Conservation (phyloP, 1,284 basidiomycete genomes). For the Irpex sp. region DNA sequence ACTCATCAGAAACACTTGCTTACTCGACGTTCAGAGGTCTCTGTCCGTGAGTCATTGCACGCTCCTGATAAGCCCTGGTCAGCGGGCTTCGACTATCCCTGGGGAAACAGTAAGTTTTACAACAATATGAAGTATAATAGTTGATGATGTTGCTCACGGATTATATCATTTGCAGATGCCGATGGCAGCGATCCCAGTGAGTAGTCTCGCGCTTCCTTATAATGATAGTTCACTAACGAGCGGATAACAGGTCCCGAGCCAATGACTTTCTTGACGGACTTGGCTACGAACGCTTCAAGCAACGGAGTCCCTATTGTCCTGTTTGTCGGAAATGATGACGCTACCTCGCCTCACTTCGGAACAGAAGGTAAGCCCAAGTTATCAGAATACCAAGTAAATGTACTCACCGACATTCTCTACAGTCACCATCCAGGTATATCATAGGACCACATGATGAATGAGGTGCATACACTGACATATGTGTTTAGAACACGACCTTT, state of each 20-base stretch:
- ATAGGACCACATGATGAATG: neutral
- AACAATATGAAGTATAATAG: neutral
- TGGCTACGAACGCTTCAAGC: constrained; percentile 20
- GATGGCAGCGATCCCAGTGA: constrained; percentile 5
- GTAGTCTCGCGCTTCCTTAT: neutral
- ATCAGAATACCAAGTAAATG: neutral
- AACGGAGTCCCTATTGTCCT: constrained; percentile 17
- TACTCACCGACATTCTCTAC: neutral
- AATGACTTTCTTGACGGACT: constrained; percentile 21
- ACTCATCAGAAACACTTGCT: neutral
- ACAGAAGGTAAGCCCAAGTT: constrained; percentile 20
- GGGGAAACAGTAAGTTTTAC: constrained; percentile 6
- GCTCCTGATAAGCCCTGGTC: constrained; percentile 54
- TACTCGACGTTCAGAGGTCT: neutral
- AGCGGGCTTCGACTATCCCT: constrained; percentile 14
- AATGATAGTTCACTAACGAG: neutral
- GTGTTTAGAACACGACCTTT: constrained; percentile 30
- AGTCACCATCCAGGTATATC: constrained; percentile 21
- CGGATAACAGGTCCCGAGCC: constrained; percentile 10
- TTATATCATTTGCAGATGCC: neutral
- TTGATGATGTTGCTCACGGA: neutral
- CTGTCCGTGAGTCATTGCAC: constrained; percentile 43
- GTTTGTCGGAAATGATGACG: constrained; percentile 26
- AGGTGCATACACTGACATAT: neutral
- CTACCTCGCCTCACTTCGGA: constrained; percentile 17